Conservation (phyloP, 129 eudicot genomes). For the Rutidosis leptorrhynchoides region DNA sequence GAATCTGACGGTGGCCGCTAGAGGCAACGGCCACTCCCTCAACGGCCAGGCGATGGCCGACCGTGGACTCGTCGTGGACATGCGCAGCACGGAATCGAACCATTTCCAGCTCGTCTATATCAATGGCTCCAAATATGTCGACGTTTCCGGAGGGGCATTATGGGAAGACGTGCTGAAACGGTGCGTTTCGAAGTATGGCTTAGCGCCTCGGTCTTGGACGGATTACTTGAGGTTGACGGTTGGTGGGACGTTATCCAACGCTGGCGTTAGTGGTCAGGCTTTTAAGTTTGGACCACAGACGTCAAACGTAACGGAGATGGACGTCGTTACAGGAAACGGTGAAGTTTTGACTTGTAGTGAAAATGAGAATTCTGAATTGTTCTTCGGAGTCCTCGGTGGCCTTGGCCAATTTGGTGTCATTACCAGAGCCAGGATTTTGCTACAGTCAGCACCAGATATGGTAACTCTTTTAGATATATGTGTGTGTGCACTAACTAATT, state of each 20-base stretch:
- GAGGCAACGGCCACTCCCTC: constrained; percentile 88
- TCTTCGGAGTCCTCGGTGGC: constrained; percentile 77
- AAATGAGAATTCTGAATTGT: constrained; percentile 47
- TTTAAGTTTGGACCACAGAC: constrained; percentile 82
- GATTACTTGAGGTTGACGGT: constrained; percentile 81
- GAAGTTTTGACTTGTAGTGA: constrained; percentile 52
- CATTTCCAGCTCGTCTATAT: too few species aligned
- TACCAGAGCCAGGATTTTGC: constrained; percentile 65
- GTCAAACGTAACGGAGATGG: constrained; percentile 70
- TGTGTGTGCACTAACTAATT: too few species aligned
- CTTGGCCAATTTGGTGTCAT: constrained; percentile 90
- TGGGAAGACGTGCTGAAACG: constrained; percentile 76
- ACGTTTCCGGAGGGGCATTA: constrained; percentile 82
- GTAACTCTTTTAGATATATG: too few species aligned
- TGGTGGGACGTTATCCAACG: constrained; percentile 88
- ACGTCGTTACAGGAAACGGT: constrained; percentile 76
- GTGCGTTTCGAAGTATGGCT: constrained; percentile 52
- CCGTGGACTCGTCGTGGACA: constrained; percentile 69
- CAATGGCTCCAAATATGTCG: too few species aligned
- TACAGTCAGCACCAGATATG: constrained; percentile 81
- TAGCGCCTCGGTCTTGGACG: constrained; percentile 86
- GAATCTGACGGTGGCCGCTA: constrained; percentile 69
- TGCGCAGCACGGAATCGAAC: too few species aligned
- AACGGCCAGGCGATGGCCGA: constrained; percentile 92
- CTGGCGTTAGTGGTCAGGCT: constrained; percentile 90